phyloP scores from a whole-genome alignment of 2,329 filamentous ascomycete species.

The Tolypocladium inflatum region DNA sequence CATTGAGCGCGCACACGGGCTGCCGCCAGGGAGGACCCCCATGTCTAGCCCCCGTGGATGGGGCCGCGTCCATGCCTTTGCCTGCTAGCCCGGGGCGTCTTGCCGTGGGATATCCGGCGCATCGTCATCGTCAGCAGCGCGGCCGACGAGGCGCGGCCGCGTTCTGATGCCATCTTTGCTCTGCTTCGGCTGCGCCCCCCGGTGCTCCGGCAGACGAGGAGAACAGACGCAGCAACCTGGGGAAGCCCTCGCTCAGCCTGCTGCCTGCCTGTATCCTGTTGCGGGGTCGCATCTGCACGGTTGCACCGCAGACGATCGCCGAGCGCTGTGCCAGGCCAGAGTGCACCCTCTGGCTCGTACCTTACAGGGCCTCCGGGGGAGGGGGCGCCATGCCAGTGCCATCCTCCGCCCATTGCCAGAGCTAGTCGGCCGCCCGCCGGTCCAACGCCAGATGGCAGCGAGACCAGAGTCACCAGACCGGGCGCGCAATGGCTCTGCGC shows the following conservation, averaged over 20 bases:
- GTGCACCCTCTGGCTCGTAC: neutral
- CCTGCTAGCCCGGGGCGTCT: neutral
- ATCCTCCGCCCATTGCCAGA: neutral
- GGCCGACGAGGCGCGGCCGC: neutral
- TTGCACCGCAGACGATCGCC: slow-evolving; percentile 7
- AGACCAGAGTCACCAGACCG: too few species aligned
- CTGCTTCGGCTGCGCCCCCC: neutral
- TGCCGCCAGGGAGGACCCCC: neutral
- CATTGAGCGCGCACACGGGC: neutral
- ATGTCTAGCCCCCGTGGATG: neutral
- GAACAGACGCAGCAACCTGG: neutral
- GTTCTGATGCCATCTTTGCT: neutral
- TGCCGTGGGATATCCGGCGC: neutral
- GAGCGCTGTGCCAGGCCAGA: neutral
- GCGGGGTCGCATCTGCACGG: slow-evolving; percentile 7
- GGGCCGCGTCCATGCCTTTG: neutral
- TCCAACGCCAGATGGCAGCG: neutral
- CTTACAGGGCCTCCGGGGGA: neutral
- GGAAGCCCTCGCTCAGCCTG: neutral
- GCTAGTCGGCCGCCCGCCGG: neutral
- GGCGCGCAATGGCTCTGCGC: neutral
- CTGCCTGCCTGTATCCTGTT: slow-evolving; percentile 3
- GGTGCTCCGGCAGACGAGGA: neutral
- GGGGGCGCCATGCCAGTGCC: neutral
- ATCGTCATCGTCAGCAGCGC: neutral